A percentile compares a stretch with the other conserved stretches of the same genome.
Evolutionary conservation across 176 grass and related monocot genomes (phyloP).

Genomic region (Carex cristatella): DNA sequence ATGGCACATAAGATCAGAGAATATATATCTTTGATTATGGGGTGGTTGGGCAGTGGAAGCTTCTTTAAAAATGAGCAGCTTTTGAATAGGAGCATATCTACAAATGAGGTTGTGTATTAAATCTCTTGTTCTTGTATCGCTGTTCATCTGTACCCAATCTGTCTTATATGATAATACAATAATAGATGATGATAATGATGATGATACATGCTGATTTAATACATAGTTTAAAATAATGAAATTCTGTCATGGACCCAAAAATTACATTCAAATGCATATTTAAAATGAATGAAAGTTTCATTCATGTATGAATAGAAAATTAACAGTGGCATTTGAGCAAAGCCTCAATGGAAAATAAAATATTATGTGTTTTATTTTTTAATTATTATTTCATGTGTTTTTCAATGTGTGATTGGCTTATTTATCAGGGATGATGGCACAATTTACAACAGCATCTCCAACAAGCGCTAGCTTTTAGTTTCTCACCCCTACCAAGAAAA

Average conservation of each 20-base stretch:
- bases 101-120: conserved; percentile 20
- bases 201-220: neutral
- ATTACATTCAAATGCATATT: neutral
- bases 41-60: conserved; percentile 9
- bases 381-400: neutral
- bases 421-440: neutral
- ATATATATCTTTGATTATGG: conserved; percentile 7
- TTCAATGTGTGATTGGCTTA: neutral
- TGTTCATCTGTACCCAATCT: neutral
- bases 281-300: too few species aligned
- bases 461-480: conserved; percentile 4
- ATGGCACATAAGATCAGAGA: neutral
- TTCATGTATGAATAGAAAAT: too few species aligned
- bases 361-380: neutral
- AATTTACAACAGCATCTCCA: neutral
- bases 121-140: conserved; percentile 1
- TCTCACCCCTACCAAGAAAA: conserved; percentile 2
- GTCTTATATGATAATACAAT: neutral
- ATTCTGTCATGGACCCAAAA: neutral
- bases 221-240: neutral
- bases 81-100: conserved; percentile 5
- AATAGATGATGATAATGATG: neutral
- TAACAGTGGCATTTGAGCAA: neutral
- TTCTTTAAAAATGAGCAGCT: conserved; percentile 9
- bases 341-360: neutral